Percentiles rank a stretch among this genome's conserved stretches.
Evolutionary conservation across 2,329 filamentous ascomycete genomes (phyloP).

Genomic region (Colletotrichum gloeosporioides): DNA sequence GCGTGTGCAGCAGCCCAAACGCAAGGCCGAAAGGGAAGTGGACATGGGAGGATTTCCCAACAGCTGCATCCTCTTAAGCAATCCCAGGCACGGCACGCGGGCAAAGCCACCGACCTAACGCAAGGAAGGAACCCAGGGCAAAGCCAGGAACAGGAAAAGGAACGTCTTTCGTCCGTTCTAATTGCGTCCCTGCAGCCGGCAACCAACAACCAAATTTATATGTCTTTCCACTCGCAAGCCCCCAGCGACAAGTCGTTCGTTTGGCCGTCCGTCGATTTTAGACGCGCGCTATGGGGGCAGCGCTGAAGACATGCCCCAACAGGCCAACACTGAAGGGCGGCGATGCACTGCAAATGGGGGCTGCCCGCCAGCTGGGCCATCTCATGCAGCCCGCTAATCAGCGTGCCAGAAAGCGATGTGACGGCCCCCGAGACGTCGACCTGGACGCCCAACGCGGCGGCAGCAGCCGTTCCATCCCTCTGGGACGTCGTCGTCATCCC

Average conservation of each 20-base stretch:
- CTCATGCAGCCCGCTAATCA: constrained; percentile 15
- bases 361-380: background rate
- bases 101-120: background rate
- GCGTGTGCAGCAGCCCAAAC: background rate
- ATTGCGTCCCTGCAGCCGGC: background rate
- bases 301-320: background rate
- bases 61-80: background rate
- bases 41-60: background rate
- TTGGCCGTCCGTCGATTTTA: constrained; percentile 2
- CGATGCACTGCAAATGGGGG: constrained; percentile 8
- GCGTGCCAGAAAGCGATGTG: constrained; percentile 7
- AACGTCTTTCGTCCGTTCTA: background rate
- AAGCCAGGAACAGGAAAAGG: background rate
- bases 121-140: background rate
- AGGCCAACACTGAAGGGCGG: background rate
- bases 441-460: constrained; percentile 15
- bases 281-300: constrained; percentile 18
- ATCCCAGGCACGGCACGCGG: background rate
- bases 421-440: background rate
- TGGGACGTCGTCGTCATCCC: constrained; percentile 12
- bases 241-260: background rate
- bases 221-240: background rate
- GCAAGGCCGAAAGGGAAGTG: background rate
- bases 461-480: constrained; percentile 17
- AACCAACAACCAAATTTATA: background rate